Conservation (phyloP, 139 green algal genomes). For the Chlorokybus atmophyticus region DNA sequence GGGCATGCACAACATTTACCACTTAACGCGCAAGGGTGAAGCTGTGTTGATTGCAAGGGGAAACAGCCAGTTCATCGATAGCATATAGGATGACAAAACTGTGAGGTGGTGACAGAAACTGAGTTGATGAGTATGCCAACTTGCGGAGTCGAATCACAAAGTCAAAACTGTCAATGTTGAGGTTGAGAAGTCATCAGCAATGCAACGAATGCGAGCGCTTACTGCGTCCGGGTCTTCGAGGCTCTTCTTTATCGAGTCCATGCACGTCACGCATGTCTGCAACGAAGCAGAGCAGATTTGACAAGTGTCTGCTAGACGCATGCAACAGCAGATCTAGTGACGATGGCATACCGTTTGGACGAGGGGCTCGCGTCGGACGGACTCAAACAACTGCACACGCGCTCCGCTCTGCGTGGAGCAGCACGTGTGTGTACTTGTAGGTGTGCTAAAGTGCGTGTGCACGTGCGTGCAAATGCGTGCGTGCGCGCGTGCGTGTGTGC, state of each 20-base stretch:
- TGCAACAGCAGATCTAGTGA: too few species aligned
- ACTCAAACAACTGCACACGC: too few species aligned
- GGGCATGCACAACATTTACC: too few species aligned
- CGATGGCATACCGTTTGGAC: too few species aligned
- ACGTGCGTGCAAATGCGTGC: too few species aligned
- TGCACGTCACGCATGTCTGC: conserved; percentile 46
- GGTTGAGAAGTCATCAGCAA: neutral
- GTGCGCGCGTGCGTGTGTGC: too few species aligned
- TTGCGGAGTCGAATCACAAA: neutral
- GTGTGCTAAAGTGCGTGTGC: too few species aligned
- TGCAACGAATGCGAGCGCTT: conserved; percentile 31
- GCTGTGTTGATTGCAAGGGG: neutral
- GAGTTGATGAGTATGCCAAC: neutral
- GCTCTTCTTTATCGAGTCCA: conserved; percentile 30
- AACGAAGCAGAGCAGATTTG: too few species aligned
- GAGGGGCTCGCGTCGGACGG: too few species aligned
- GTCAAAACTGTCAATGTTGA: neutral
- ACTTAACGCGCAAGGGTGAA: neutral
- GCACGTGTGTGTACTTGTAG: too few species aligned
- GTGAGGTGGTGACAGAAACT: neutral
- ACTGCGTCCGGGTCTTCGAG: conserved; percentile 35
- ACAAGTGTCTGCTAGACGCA: too few species aligned
- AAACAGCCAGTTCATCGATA: neutral
- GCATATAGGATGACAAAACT: neutral
- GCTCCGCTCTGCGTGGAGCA: too few species aligned